Conservation (phyloP, 257 asterid species). For the Przewalskia tangutica region DNA sequence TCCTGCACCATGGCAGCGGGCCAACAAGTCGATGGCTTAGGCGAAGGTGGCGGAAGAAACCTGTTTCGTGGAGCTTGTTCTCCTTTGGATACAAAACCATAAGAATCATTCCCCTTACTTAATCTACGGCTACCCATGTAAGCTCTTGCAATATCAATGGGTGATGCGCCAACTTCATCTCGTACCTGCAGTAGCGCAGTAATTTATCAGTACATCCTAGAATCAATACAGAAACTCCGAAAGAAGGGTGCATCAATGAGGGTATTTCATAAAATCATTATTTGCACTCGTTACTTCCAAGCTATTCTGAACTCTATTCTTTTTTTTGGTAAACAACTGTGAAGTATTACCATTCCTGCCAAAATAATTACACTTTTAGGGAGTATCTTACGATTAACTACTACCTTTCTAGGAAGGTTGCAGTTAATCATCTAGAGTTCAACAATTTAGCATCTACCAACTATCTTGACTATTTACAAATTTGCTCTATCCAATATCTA, state of each 20-base stretch:
- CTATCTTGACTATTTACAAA: no score
- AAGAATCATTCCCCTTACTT: constrained; percentile 37
- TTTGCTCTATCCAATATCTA: no score
- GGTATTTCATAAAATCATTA: neutral
- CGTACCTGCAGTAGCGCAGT: constrained; percentile 39
- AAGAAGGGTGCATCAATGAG: neutral
- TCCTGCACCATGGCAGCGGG: constrained; percentile 63
- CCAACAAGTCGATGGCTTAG: constrained; percentile 65
- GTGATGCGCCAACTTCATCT: constrained; percentile 63
- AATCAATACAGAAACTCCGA: neutral
- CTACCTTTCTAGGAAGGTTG: no score
- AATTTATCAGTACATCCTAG: neutral
- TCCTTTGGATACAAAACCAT: constrained; percentile 19
- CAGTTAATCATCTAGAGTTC: no score
- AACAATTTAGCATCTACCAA: no score
- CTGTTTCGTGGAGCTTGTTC: constrained; percentile 37
- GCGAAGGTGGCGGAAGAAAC: constrained; percentile 45
- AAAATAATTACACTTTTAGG: no score
- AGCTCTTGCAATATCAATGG: constrained; percentile 86
- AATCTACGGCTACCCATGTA: constrained; percentile 70
- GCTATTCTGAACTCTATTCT: neutral
- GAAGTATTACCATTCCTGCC: no score
- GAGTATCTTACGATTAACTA: no score
- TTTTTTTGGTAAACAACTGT: no score
- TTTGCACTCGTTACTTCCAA: neutral